Percentiles rank a stretch among this genome's conserved stretches.
These are phyloP conservation scores for Sapria himalayana DNA, from an alignment of 345 rosid species.

Conservation along the genomic window DNA sequence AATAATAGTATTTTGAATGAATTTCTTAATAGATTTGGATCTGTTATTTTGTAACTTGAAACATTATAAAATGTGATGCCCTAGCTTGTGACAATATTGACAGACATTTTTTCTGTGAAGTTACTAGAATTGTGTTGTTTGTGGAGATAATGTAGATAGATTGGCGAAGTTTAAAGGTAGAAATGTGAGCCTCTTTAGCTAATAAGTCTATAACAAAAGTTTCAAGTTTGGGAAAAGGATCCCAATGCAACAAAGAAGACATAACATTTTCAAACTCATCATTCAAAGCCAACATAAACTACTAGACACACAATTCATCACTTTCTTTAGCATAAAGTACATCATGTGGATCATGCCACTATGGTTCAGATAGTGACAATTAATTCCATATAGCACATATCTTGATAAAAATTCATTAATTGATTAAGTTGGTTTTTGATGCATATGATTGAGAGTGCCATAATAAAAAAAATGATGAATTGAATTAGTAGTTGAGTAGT, in stretches of 20 bases:
- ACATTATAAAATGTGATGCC: background rate
- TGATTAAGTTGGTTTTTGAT: background rate
- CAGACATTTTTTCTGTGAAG: background rate
- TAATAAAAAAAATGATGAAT: background rate
- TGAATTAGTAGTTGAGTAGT: background rate
- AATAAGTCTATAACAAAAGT: constrained; percentile 1
- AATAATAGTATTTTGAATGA: background rate
- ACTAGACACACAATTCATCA: background rate
- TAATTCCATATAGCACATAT: background rate
- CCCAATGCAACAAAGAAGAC: background rate
- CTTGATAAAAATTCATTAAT: constrained; percentile 2
- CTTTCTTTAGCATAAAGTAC: background rate
- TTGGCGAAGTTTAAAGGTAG: too few relatives aligned
- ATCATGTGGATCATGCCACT: background rate
- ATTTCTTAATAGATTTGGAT: background rate
- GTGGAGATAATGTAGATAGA: too few relatives aligned
- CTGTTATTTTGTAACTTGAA: constrained; percentile 1
- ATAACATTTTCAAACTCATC: background rate
- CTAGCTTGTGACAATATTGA: constrained; percentile 1
- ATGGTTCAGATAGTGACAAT: background rate
- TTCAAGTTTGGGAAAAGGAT: constrained; percentile 2
- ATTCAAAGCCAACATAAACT: background rate
- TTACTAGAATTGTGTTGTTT: too few relatives aligned
- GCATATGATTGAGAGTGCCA: background rate
- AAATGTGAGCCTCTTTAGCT: background rate